Percentiles rank a stretch among this genome's conserved stretches.
These are phyloP conservation scores for Daedaleopsis nitida DNA, from an alignment of 768 basidiomycete genomes.

Conservation along the genomic window DNA sequence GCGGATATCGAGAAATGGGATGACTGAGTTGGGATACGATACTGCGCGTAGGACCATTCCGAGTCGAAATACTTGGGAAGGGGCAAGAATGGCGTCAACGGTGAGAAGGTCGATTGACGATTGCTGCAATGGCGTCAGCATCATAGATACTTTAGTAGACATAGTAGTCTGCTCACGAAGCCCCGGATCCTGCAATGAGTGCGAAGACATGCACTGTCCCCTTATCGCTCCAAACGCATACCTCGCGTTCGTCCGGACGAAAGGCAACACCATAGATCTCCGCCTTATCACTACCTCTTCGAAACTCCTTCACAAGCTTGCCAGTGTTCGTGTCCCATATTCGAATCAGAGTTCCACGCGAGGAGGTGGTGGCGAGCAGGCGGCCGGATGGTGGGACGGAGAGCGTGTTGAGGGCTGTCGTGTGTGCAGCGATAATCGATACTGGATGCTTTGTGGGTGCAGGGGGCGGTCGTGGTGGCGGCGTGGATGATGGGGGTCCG, in stretches of 20 bases:
- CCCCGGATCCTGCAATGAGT: slow-evolving; percentile 57
- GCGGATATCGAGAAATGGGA: slow-evolving; percentile 80
- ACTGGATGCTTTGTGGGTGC: slow-evolving; percentile 64
- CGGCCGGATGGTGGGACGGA: slow-evolving; percentile 77
- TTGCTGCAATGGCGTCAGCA: slow-evolving; percentile 51
- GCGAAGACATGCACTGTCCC: slow-evolving; percentile 92
- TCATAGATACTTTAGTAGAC: neutral
- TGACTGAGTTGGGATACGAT: slow-evolving; percentile 83
- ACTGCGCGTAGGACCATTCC: slow-evolving; percentile 96
- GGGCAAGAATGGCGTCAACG: slow-evolving; percentile 76
- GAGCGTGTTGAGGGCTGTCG: slow-evolving; percentile 75
- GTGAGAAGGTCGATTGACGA: slow-evolving; percentile 81
- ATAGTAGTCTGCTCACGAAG: slow-evolving; percentile 52
- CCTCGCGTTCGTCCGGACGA: slow-evolving; percentile 80
- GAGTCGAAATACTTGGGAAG: slow-evolving; percentile 91
- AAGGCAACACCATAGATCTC: slow-evolving; percentile 91
- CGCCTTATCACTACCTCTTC: slow-evolving; percentile 87
- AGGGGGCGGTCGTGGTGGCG: slow-evolving; percentile 54
- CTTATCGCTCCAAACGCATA: slow-evolving; percentile 95
- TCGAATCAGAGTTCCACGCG: slow-evolving; percentile 81
- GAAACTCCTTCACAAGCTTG: slow-evolving; percentile 74
- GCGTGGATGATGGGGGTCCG: slow-evolving; percentile 56
- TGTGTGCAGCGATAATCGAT: slow-evolving; percentile 84
- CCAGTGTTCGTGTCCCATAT: slow-evolving; percentile 82
- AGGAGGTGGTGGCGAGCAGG: slow-evolving; percentile 81